These are phyloP conservation scores for Phaeotremella skinneri DNA, from an alignment of 768 basidiomycete species.

Conservation along the genomic window DNA sequence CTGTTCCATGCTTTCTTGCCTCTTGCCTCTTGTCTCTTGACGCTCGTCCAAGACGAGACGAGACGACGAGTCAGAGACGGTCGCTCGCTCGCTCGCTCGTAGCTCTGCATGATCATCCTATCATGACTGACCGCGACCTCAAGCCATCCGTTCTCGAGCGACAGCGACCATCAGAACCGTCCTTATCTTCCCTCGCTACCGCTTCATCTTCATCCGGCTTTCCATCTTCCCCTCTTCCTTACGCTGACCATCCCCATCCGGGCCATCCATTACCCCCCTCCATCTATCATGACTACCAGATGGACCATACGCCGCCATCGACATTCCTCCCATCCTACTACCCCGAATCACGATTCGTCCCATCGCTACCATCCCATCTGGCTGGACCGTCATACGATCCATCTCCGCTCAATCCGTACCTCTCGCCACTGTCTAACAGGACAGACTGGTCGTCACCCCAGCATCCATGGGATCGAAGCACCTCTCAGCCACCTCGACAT, in stretches of 20 bases:
- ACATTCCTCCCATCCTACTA: constrained; percentile 8
- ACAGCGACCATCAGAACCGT: neutral
- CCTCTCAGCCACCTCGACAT: neutral
- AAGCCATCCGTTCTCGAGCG: neutral
- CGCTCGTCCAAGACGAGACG: too few species aligned
- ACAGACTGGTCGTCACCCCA: neutral
- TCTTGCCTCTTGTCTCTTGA: too few species aligned
- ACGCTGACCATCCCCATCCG: neutral
- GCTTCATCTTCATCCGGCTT: neutral
- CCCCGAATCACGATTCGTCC: neutral
- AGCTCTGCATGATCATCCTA: neutral
- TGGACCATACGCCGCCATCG: neutral
- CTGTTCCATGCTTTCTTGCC: too few species aligned
- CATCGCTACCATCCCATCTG: neutral
- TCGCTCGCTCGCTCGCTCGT: neutral
- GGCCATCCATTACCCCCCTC: neutral
- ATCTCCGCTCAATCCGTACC: neutral
- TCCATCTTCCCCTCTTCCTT: neutral
- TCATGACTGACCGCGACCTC: neutral
- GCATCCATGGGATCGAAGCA: neutral
- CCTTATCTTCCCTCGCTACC: neutral
- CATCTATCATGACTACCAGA: neutral
- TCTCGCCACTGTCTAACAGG: neutral
- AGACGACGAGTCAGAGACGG: too few species aligned
- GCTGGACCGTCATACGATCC: neutral